These are phyloP conservation scores for Tagetes patula DNA, from an alignment of 129 eudicot species.

Conservation along the genomic window DNA sequence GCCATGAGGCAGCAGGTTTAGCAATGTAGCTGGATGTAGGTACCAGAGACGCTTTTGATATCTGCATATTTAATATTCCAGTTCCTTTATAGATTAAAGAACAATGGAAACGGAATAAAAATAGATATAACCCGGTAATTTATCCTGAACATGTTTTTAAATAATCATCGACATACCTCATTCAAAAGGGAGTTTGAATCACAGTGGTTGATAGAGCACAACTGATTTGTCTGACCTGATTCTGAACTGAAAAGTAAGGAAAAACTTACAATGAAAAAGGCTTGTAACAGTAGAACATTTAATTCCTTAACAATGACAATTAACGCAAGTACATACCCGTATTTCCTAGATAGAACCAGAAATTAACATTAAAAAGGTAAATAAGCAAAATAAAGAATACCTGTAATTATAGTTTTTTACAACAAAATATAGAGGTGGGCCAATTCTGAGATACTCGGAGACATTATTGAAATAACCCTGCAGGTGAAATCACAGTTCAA, in stretches of 20 bases:
- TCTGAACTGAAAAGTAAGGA: conserved; percentile 59
- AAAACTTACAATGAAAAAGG: conserved; percentile 25
- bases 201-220: conserved; percentile 94
- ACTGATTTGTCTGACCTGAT: conserved; percentile 82
- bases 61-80: background rate
- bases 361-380: conserved; percentile 4
- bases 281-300: conserved; percentile 2
- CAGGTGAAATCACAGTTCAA: conserved; percentile 18
- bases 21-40: conserved; percentile 93
- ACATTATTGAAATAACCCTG: conserved; percentile 89
- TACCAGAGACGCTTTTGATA: conserved; percentile 65
- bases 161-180: conserved; percentile 53
- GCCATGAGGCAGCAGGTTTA: conserved; percentile 99
- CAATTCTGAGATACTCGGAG: conserved; percentile 82
- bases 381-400: conserved; percentile 13
- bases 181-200: conserved; percentile 85
- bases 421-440: conserved; percentile 94
- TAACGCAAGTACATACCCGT: background rate
- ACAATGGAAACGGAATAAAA: background rate
- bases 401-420: conserved; percentile 89
- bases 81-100: background rate
- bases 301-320: background rate
- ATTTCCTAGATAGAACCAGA: background rate
- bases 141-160: background rate
- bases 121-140: background rate